Evolutionary conservation across 352 stramenopile species (phyloP), one percentile per base, ranked within the genome.

Genomic region (Phytophthora vignae): DNA sequence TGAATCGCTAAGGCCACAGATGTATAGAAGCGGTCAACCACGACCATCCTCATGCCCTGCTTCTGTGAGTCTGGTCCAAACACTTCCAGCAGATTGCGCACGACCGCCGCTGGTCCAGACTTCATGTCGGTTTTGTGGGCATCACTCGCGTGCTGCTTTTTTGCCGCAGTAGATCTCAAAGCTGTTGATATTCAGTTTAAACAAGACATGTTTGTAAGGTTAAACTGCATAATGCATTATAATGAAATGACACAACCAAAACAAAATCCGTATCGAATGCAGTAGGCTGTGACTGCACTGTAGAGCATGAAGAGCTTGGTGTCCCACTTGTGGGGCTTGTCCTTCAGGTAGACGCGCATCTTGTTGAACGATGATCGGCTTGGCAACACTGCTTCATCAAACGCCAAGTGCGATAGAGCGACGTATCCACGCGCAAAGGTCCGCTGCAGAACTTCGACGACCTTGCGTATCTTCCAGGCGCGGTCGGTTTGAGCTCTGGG

Each of bases 401-500:
- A 77, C 14, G 64, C 46, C 5, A 73, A 38, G 2, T 64, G 42
- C 0, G 54, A 54, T 8, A 64, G 69, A 4, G 62, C 22, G 1
- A 64, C 27, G 49, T 67, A 77, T 11, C 64, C 59, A 1, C 60
- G 22, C 1, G 3, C 12, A 53, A 78, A 74, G 1, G 64, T 77
- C 2, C 50, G 36, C n/a, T 73, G 64, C 2, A 73, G 21, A 22
- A 22, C 21, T 22, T 71, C 60, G 0, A 74, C 60, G 0, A 78
- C 56, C 31, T 62, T 65, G 8, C 60, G 66, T 9, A 78, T 71
- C 31, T 74, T 74, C 65, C 56, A 78, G 0, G 60, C 61, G 0
- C 55, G 21, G 19, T 74, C 60, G 3, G 49, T 71, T 3, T n/a
- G 7, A 8, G 38, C 48, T 25, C 49, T 19, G 1, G n/a, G 21